phyloP scores from a whole-genome alignment of 495 filamentous ascomycete species.

The Astrothelium macrocarpum region DNA sequence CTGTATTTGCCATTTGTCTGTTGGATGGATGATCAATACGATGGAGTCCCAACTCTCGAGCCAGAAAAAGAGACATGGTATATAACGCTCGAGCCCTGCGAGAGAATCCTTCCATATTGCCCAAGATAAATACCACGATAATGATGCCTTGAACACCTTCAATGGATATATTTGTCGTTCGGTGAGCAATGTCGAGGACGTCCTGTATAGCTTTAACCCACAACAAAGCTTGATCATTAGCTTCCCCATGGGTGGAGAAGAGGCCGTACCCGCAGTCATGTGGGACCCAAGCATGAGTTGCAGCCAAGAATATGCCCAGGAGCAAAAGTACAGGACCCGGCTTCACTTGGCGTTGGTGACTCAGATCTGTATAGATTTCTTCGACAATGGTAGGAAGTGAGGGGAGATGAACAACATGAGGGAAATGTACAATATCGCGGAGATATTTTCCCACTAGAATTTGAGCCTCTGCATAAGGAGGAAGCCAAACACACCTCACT shows the following conservation, averaged over 20 bases:
- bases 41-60: slow-evolving; percentile 36
- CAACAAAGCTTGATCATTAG: slow-evolving; percentile 22
- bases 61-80: slow-evolving; percentile 26
- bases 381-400: slow-evolving; percentile 30
- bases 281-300: slow-evolving; percentile 35
- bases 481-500: slow-evolving; percentile 33
- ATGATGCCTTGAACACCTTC: slow-evolving; percentile 39
- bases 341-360: slow-evolving; percentile 20
- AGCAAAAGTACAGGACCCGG: slow-evolving; percentile 34
- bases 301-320: slow-evolving; percentile 37
- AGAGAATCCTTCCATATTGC: slow-evolving; percentile 36
- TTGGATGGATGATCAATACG: slow-evolving; percentile 33
- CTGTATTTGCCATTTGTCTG: slow-evolving; percentile 17
- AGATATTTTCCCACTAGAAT: slow-evolving; percentile 36
- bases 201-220: slow-evolving; percentile 36
- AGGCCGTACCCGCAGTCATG: slow-evolving; percentile 17
- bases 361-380: slow-evolving; percentile 30
- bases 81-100: slow-evolving; percentile 30
- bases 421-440: slow-evolving; percentile 33
- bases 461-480: slow-evolving; percentile 32
- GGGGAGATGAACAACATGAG: slow-evolving; percentile 37
- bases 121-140: slow-evolving; percentile 33
- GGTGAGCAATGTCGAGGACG: slow-evolving; percentile 33
- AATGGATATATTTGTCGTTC: slow-evolving; percentile 25
- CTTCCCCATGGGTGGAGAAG: slow-evolving; percentile 31